Evolutionary conservation across 495 filamentous ascomycete species (phyloP).

Genomic region (Rostrohypoxylon terebratum): DNA sequence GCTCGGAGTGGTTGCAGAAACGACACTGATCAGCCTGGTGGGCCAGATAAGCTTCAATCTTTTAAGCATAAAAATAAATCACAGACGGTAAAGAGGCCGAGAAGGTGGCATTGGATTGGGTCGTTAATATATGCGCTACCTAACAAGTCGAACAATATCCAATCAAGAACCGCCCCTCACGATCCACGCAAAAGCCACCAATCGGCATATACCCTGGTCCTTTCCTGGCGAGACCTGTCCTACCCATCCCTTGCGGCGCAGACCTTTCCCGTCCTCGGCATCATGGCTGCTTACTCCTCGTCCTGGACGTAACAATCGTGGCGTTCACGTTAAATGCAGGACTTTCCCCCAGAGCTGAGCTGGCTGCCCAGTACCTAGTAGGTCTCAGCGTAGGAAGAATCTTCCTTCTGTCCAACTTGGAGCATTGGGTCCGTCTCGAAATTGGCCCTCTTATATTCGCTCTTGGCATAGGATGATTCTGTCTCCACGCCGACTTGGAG

Average conservation of each 20-base stretch:
- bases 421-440: slow-evolving; percentile 25
- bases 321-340: not conserved
- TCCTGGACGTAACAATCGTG: not conserved
- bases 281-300: not conserved
- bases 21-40: not conserved
- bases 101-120: not conserved
- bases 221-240: not conserved
- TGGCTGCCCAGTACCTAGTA: not conserved
- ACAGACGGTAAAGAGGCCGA: not conserved
- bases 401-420: slow-evolving; percentile 17
- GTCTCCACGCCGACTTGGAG: not conserved
- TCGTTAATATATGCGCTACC: not conserved
- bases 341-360: not conserved
- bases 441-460: slow-evolving; percentile 3
- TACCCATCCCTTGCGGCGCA: not conserved
- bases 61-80: not conserved
- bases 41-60: not conserved
- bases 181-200: not conserved
- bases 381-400: slow-evolving; percentile 21
- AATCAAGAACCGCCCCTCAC: not conserved
- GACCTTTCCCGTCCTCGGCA: not conserved
- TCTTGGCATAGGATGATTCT: not conserved
- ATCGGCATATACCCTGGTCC: not conserved
- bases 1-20: not conserved
- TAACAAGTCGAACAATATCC: not conserved